A percentile compares a stretch with the other conserved stretches of the same genome.
Evolutionary conservation across 805 yeast species (phyloP).

Genomic region (Ogataea parapolymorpha): DNA sequence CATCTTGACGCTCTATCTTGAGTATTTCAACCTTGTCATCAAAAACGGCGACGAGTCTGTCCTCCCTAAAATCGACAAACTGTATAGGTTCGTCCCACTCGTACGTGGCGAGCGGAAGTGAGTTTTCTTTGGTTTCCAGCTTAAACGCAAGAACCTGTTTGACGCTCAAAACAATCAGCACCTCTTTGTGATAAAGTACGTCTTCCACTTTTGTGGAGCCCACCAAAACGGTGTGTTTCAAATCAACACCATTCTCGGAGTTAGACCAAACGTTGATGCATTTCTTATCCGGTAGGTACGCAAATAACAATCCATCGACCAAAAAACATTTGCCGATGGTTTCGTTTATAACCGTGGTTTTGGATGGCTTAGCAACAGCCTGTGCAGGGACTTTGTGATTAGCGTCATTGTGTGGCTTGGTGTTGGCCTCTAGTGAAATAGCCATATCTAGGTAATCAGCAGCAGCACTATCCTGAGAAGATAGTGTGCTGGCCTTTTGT

Average conservation of each 20-base stretch:
- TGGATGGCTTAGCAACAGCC: background rate
- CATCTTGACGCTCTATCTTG: conserved; percentile 13
- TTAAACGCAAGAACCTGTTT: conserved; percentile 13
- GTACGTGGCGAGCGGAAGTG: conserved; percentile 8
- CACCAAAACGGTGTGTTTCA: conserved; percentile 13
- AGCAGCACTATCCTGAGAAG: conserved; percentile 6
- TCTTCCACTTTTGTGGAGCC: conserved; percentile 13
- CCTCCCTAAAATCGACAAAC: conserved; percentile 18
- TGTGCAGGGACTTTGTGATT: background rate
- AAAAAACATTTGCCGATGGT: conserved; percentile 11
- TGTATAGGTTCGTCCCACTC: conserved; percentile 14
- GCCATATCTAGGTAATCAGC: conserved; percentile 25
- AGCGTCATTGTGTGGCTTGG: conserved; percentile 5
- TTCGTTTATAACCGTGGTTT: background rate
- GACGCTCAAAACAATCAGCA: conserved; percentile 16
- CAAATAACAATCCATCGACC: conserved; percentile 9
- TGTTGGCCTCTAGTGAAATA: conserved; percentile 22
- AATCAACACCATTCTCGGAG: conserved; percentile 6
- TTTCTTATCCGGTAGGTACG: conserved; percentile 21
- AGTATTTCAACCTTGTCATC: conserved; percentile 19
- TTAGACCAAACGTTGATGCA: conserved; percentile 22
- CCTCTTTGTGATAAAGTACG: conserved; percentile 13
- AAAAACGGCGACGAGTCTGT: conserved; percentile 17
- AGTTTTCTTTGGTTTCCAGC: conserved; percentile 4
- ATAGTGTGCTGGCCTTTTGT: background rate